phyloP scores from a whole-genome alignment of 1,284 basidiomycete genomes.

The Chondrostereum purpureum region DNA sequence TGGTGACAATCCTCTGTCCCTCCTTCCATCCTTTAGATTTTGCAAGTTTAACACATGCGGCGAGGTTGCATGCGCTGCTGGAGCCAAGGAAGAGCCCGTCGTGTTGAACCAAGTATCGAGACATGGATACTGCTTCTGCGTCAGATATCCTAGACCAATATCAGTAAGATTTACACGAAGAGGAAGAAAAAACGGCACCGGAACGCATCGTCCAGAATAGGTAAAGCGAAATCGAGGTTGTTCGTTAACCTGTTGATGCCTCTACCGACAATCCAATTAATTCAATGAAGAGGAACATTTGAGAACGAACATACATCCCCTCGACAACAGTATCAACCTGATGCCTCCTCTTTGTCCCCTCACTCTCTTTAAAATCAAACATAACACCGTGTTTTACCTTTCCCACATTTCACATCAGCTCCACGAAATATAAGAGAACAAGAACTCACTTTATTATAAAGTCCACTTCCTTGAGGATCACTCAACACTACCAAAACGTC shows the following conservation, averaged over 20 bases:
- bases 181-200: constrained; percentile 39
- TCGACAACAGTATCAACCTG: constrained; percentile 92
- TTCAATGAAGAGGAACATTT: background rate
- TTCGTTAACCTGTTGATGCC: constrained; percentile 85
- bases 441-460: constrained; percentile 80
- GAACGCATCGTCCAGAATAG: constrained; percentile 82
- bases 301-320: constrained; percentile 74
- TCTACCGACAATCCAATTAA: constrained; percentile 41
- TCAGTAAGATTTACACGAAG: constrained; percentile 6
- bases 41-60: constrained; percentile 75
- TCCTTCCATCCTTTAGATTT: constrained; percentile 65
- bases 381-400: constrained; percentile 90
- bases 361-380: constrained; percentile 87
- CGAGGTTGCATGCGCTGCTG: constrained; percentile 92
- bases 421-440: background rate
- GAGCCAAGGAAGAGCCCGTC: constrained; percentile 96
- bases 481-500: constrained; percentile 71
- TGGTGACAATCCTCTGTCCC: constrained; percentile 72
- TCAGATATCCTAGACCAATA: constrained; percentile 65
- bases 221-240: constrained; percentile 79
- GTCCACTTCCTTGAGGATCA: constrained; percentile 91
- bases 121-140: constrained; percentile 88
- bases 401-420: constrained; percentile 4
- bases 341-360: constrained; percentile 91
- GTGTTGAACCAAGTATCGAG: constrained; percentile 78